These are phyloP conservation scores for Candida nitratophila DNA, from an alignment of 805 yeast species.

Conservation along the genomic window DNA sequence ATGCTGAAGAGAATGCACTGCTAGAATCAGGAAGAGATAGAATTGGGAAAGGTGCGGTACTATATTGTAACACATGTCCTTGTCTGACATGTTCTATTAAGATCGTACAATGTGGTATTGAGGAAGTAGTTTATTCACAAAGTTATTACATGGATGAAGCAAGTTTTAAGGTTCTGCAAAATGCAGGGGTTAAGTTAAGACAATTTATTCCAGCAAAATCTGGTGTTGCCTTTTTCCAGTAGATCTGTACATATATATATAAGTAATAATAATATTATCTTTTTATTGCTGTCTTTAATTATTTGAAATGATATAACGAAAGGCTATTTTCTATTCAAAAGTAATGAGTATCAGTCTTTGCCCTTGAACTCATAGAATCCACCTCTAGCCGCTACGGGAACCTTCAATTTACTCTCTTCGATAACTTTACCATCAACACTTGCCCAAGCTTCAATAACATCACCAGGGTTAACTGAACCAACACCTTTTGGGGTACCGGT, in stretches of 20 bases:
- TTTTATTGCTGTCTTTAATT: too few relatives aligned
- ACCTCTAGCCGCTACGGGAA: constrained; percentile 45
- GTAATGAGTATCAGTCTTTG: background rate
- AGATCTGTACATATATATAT: too few relatives aligned
- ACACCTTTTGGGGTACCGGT: constrained; percentile 99
- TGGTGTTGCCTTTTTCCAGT: background rate
- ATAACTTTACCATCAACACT: constrained; percentile 48
- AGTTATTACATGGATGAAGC: constrained; percentile 85
- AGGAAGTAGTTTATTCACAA: constrained; percentile 88
- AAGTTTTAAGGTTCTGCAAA: constrained; percentile 63
- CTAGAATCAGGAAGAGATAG: constrained; percentile 91
- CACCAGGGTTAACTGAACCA: constrained; percentile 79
- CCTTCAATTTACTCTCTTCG: constrained; percentile 39
- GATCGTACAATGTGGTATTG: constrained; percentile 87
- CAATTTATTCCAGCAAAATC: constrained; percentile 39
- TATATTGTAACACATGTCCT: constrained; percentile 96
- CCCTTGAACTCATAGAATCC: constrained; percentile 50
- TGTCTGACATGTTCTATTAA: constrained; percentile 94
- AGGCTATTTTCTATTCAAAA: too few relatives aligned
- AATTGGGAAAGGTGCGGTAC: constrained; percentile 51
- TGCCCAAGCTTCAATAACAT: constrained; percentile 59
- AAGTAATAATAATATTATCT: too few relatives aligned
- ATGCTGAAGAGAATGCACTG: constrained; percentile 96
- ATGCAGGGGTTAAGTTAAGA: constrained; percentile 68
- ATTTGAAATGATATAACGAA: too few relatives aligned